Conservation (phyloP, 805 yeast species). For the Isabelozyma rhagii region DNA sequence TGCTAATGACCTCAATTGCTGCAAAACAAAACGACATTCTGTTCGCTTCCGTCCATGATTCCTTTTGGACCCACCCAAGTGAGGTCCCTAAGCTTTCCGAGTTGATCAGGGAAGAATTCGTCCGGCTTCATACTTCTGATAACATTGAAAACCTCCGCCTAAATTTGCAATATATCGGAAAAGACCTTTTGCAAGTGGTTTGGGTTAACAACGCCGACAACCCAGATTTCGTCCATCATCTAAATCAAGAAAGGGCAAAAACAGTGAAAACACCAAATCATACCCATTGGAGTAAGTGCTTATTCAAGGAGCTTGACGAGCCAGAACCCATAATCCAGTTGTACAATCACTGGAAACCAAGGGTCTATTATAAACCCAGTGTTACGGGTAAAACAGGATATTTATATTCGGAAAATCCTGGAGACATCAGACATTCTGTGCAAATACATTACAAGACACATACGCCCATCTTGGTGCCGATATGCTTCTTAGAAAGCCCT, state of each 20-base stretch:
- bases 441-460: conserved; percentile 5
- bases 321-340: conserved; percentile 4
- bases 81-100: conserved; percentile 24
- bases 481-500: conserved; percentile 25
- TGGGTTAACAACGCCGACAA: conserved; percentile 20
- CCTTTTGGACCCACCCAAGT: conserved; percentile 40
- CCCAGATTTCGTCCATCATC: conserved; percentile 7
- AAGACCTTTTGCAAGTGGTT: conserved; percentile 28
- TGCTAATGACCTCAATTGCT: conserved; percentile 31
- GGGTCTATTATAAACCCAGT: conserved; percentile 4
- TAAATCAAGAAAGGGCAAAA: background rate
- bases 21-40: conserved; percentile 16
- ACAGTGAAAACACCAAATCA: conserved; percentile 1
- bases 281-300: background rate
- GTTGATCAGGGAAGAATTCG: conserved; percentile 31
- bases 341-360: conserved; percentile 18
- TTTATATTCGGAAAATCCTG: background rate
- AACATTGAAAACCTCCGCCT: conserved; percentile 20
- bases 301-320: conserved; percentile 1
- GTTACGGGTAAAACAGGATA: background rate
- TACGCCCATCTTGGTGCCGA: conserved; percentile 29
- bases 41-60: conserved; percentile 42
- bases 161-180: conserved; percentile 22
- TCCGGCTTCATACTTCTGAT: conserved; percentile 27
- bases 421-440: conserved; percentile 1